Evolutionary conservation across 306 rosid genomes (phyloP).

Genomic region (Dicorynia guianensis): DNA sequence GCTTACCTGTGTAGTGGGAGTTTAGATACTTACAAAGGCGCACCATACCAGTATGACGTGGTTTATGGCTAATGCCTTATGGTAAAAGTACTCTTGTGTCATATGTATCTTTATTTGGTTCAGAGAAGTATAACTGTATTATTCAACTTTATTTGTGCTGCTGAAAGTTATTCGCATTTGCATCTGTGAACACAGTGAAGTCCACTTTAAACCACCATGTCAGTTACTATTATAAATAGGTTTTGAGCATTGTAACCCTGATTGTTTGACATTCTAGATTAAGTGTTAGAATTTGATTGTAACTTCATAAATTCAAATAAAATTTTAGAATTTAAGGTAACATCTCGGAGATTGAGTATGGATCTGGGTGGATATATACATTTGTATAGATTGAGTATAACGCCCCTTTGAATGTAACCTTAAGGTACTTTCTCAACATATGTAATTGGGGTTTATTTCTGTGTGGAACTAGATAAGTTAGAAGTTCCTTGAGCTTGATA

Average conservation of each 20-base stretch:
- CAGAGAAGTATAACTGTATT: background rate
- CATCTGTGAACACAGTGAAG: background rate
- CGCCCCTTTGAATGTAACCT: too few relatives aligned
- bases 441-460: background rate
- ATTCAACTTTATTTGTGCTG: background rate
- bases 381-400: too few relatives aligned
- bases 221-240: background rate
- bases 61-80: background rate
- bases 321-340: background rate
- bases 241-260: background rate
- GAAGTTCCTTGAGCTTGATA: background rate
- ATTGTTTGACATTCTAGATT: background rate
- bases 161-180: background rate
- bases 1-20: background rate
- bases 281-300: background rate
- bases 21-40: background rate
- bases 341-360: background rate
- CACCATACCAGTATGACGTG: background rate
- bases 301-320: background rate
- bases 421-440: too few relatives aligned
- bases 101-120: background rate
- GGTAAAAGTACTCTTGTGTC: background rate
- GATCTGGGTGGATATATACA: too few relatives aligned
- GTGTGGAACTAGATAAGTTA: background rate
- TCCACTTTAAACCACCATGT: background rate